Evolutionary conservation across 2,329 filamentous ascomycete species (phyloP).

Genomic region (Aspergillus awamori): DNA sequence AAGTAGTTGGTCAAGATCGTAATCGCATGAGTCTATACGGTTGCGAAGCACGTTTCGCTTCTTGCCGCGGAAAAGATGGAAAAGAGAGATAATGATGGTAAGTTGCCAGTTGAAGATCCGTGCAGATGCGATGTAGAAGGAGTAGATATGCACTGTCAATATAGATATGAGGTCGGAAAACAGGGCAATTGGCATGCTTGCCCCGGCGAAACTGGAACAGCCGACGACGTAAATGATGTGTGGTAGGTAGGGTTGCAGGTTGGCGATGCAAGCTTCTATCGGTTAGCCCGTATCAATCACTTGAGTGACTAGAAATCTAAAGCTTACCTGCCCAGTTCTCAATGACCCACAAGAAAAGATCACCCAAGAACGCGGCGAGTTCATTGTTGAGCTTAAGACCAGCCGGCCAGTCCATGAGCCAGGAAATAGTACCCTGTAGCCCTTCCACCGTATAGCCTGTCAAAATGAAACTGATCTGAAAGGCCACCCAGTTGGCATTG

Average conservation of each 20-base stretch:
- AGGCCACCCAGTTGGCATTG: slow-evolving; percentile 81
- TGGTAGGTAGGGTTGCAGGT: slow-evolving; percentile 78
- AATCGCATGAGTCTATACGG: slow-evolving; percentile 97
- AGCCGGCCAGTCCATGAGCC: slow-evolving; percentile 95
- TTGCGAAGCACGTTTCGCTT: slow-evolving; percentile 97
- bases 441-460: slow-evolving; percentile 85
- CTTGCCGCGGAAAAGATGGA: slow-evolving; percentile 96
- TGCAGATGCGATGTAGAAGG: slow-evolving; percentile 94
- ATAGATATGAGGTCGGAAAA: slow-evolving; percentile 92
- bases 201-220: slow-evolving; percentile 91
- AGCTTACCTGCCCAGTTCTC: slow-evolving; percentile 86
- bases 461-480: slow-evolving; percentile 74
- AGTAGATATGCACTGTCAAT: slow-evolving; percentile 94
- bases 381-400: slow-evolving; percentile 95
- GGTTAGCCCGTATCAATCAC: slow-evolving; percentile 17
- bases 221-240: slow-evolving; percentile 89
- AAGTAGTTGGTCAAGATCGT: slow-evolving; percentile 94
- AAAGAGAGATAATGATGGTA: slow-evolving; percentile 94
- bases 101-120: slow-evolving; percentile 99
- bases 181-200: slow-evolving; percentile 94
- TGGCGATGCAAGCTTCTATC: slow-evolving; percentile 69
- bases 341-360: slow-evolving; percentile 97
- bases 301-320: neutral
- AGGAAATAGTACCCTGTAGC: slow-evolving; percentile 83
- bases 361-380: slow-evolving; percentile 88